Evolutionary conservation across 164 flowering plant species (phyloP), one percentile per base, ranked within the genome.

Genomic region (Platanus orientalis): DNA sequence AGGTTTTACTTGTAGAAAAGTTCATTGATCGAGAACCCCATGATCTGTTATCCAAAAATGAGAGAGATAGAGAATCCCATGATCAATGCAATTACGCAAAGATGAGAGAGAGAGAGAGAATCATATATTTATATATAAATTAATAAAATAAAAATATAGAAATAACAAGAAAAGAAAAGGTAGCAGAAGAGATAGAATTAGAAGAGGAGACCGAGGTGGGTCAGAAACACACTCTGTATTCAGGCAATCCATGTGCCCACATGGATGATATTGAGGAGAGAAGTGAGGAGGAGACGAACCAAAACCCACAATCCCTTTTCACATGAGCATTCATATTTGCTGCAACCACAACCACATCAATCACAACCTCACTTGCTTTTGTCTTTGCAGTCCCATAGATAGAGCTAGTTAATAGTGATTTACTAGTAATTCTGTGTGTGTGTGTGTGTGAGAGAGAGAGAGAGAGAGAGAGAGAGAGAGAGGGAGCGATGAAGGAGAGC

Each of bases 231-330:
- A 79, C 76, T n/a, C 73, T 81, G 70, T 68, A 68, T 40, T 58
- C 69, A 78, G 86, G 84, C 79, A 80, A 68, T 72, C 79, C 86
- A 82, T 84, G 89, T 82, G 84, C 75, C 74, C 84, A 82, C 89
- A 80, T 82, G 86, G 75, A 58, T 61, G 54, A 71, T n/a, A n/a
- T n/a, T 65, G 58, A 54, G 19, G 49, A 45, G 49, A 16, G 49
- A 45, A 48, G 44, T 30, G 27, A 7, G 17, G 7, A 40, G 60
- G 25, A 28, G 34, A 3, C 51, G 65, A 26, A 45, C 49, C 24
- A 32, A 62, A 32, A 55, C 49, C 63, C 64, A 39, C 32, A 2
- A 39, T 25, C 27, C 34, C 39, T 58, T 36, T 42, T 42, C n/a
- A n/a, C n/a, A n/a, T n/a, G n/a, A n/a, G n/a, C n/a, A n/a, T n/a